These are phyloP conservation scores for Candida michaelii DNA, from an alignment of 805 yeast species.

Conservation along the genomic window DNA sequence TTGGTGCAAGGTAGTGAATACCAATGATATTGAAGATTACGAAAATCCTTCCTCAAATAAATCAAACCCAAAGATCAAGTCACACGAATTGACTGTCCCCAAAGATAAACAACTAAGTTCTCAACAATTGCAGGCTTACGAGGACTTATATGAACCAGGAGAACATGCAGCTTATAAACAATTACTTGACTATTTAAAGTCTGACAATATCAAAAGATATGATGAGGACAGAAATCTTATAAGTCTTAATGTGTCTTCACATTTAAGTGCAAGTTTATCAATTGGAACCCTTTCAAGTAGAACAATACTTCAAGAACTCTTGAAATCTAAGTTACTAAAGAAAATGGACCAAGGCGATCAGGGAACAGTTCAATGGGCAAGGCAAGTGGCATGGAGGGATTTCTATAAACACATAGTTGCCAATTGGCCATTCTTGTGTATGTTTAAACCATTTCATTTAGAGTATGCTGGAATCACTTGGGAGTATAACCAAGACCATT, in stretches of 20 bases:
- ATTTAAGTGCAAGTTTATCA: constrained; percentile 47
- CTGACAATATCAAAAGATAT: constrained; percentile 28
- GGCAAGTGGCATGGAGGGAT: constrained; percentile 62
- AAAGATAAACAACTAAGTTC: constrained; percentile 7
- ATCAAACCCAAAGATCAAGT: not conserved
- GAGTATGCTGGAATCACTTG: constrained; percentile 41
- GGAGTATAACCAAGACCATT: constrained; percentile 43
- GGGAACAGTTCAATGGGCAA: constrained; percentile 45
- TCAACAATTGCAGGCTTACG: constrained; percentile 8
- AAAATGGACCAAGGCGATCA: constrained; percentile 26
- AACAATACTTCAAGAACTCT: constrained; percentile 31
- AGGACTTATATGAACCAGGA: constrained; percentile 19
- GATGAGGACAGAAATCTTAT: constrained; percentile 31
- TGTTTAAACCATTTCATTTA: constrained; percentile 50
- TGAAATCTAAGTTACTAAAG: constrained; percentile 24
- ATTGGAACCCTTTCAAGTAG: constrained; percentile 48
- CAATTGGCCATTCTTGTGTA: constrained; percentile 51
- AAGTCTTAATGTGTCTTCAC: constrained; percentile 33
- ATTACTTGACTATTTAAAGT: constrained; percentile 20
- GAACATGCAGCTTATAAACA: constrained; percentile 32
- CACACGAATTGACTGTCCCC: constrained; percentile 1
- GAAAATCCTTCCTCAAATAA: constrained; percentile 8
- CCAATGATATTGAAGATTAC: constrained; percentile 3
- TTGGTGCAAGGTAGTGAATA: constrained; percentile 34
- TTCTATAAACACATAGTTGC: constrained; percentile 50